A percentile compares a stretch with the other conserved stretches of the same genome.
phyloP scores from a whole-genome alignment of 495 filamentous ascomycete genomes.

The Tetracladium marchalianum region DNA sequence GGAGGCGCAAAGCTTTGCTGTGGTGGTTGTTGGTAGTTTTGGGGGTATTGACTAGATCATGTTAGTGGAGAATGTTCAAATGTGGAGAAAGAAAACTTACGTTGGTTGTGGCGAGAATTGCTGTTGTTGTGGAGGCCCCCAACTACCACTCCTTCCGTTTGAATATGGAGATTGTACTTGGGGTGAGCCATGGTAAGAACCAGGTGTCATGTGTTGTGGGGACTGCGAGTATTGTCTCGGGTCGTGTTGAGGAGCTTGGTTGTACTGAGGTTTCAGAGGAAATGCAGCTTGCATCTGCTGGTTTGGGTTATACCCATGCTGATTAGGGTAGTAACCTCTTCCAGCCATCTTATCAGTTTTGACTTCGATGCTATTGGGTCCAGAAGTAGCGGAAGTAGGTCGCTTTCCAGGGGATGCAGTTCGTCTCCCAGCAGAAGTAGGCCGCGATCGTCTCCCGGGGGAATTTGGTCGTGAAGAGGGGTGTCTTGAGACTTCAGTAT shows the following conservation, averaged over 20 bases:
- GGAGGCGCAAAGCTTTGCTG: conserved; percentile 38
- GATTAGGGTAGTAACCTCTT: conserved; percentile 24
- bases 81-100: conserved; percentile 6
- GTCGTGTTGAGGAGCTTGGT: conserved; percentile 25
- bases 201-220: conserved; percentile 41
- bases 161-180: conserved; percentile 55
- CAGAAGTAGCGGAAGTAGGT: conserved; percentile 10
- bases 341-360: conserved; percentile 28
- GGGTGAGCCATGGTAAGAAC: conserved; percentile 44
- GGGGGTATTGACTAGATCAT: conserved; percentile 29
- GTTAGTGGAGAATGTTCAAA: conserved; percentile 16
- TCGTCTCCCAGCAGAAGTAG: no score
- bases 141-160: conserved; percentile 39
- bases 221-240: conserved; percentile 45
- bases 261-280: conserved; percentile 21
- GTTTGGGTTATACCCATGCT: conserved; percentile 25
- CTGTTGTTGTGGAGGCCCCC: conserved; percentile 38
- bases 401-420: no score
- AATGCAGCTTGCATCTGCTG: conserved; percentile 27
- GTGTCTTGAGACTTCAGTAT: no score
- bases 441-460: no score
- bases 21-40: conserved; percentile 31
- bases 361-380: conserved; percentile 23
- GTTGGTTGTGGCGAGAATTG: conserved; percentile 44
- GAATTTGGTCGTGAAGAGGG: no score